phyloP scores from a whole-genome alignment of 805 yeast species.

The Kodamaea laetipori region DNA sequence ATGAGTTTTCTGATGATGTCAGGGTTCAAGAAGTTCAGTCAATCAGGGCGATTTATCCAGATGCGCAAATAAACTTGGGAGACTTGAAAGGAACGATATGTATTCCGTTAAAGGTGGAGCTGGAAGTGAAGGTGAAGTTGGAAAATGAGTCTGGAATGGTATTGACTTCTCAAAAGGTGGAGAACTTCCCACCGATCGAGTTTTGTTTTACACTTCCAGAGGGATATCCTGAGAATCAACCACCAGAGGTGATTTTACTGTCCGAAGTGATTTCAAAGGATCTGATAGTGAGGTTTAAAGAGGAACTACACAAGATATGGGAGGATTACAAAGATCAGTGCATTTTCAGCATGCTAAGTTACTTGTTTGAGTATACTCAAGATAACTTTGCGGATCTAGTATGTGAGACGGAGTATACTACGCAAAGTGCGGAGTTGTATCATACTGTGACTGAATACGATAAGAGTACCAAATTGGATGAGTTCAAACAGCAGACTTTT shows the following conservation, averaged over 20 bases:
- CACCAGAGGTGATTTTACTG: slow-evolving; percentile 28
- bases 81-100: slow-evolving; percentile 24
- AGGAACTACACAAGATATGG: slow-evolving; percentile 34
- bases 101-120: slow-evolving; percentile 28
- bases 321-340: slow-evolving; percentile 37
- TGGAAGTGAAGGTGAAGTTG: slow-evolving; percentile 18
- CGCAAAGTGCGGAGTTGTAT: slow-evolving; percentile 4
- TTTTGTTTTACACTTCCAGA: slow-evolving; percentile 33
- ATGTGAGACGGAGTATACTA: slow-evolving; percentile 3
- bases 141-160: not conserved
- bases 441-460: slow-evolving; percentile 22
- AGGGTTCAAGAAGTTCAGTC: slow-evolving; percentile 43
- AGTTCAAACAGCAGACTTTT: slow-evolving; percentile 41
- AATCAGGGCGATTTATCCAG: slow-evolving; percentile 45
- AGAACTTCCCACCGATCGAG: slow-evolving; percentile 33
- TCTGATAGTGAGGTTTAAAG: slow-evolving; percentile 17
- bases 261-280: slow-evolving; percentile 32
- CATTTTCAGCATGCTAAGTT: slow-evolving; percentile 47
- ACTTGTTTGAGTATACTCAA: slow-evolving; percentile 29
- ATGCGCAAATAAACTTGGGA: slow-evolving; percentile 20
- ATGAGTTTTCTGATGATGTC: slow-evolving; percentile 22
- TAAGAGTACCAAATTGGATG: slow-evolving; percentile 18
- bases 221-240: slow-evolving; percentile 34
- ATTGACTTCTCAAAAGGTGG: slow-evolving; percentile 14
- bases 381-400: slow-evolving; percentile 14